These are phyloP conservation scores for Coemansia sp. DNA, from an alignment of 192 early-diverging fungal species.

Conservation along the genomic window DNA sequence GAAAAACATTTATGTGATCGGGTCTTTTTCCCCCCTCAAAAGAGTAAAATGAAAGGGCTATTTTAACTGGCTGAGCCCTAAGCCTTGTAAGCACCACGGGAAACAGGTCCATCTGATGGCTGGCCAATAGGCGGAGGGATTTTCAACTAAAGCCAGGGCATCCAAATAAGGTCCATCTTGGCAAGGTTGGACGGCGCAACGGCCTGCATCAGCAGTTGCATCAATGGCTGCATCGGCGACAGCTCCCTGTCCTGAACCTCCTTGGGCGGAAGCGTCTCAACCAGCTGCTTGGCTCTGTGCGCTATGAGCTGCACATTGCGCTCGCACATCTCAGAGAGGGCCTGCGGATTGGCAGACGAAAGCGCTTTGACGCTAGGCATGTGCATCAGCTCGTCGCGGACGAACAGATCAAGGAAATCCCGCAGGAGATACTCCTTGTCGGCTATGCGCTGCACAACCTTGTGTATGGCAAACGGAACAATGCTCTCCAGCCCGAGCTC, in stretches of 20 bases:
- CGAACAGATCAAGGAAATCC: constrained; percentile 91
- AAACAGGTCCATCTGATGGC: constrained; percentile 1
- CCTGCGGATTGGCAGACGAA: constrained; percentile 43
- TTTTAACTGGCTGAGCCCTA: neutral
- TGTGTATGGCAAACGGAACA: constrained; percentile 80
- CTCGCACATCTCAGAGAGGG: constrained; percentile 52
- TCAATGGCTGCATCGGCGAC: constrained; percentile 72
- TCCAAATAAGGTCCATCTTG: constrained; percentile 92
- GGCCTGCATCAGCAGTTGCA: constrained; percentile 89
- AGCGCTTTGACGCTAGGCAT: constrained; percentile 64
- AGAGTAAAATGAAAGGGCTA: neutral
- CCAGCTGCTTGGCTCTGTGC: constrained; percentile 38
- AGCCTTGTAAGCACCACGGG: neutral
- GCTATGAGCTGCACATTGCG: constrained; percentile 50
- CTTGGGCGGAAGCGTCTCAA: constrained; percentile 39
- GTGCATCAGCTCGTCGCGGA: constrained; percentile 89
- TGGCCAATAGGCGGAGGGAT: neutral
- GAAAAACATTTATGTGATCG: neutral
- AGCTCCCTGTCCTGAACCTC: constrained; percentile 43
- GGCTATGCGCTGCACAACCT: constrained; percentile 78
- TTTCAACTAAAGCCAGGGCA: constrained; percentile 74
- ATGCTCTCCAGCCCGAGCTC: constrained; percentile 92
- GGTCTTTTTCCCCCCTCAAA: neutral
- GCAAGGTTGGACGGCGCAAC: constrained; percentile 90
- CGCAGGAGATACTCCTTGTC: constrained; percentile 88